Percentiles rank a stretch among this genome's conserved stretches.
Evolutionary conservation across 2,329 filamentous ascomycete genomes (phyloP).

Genomic region (Chalaropsis ovoidea): DNA sequence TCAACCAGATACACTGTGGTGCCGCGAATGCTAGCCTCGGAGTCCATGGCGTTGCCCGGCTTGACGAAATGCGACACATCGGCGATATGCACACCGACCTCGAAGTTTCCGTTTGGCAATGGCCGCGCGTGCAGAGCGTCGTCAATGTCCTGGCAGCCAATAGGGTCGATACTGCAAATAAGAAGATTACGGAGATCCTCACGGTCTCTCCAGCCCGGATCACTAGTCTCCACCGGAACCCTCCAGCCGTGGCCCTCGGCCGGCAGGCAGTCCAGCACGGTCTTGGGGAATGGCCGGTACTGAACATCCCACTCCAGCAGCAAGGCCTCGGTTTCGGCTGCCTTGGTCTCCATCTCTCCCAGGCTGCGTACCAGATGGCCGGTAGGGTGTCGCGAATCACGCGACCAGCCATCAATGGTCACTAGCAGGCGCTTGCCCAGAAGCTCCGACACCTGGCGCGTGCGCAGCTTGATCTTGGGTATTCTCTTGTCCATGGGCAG

Average conservation of each 20-base stretch:
- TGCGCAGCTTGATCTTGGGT: constrained; percentile 88
- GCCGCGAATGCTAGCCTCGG: constrained; percentile 83
- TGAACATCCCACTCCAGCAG: constrained; percentile 95
- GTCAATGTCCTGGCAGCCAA: constrained; percentile 95
- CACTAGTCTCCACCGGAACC: constrained; percentile 66
- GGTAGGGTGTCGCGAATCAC: constrained; percentile 81
- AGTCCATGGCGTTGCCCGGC: constrained; percentile 93
- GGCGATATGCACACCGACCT: constrained; percentile 96
- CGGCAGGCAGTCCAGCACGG: constrained; percentile 86
- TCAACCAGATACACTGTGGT: constrained; percentile 97
- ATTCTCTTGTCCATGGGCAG: constrained; percentile 97
- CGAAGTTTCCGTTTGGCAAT: constrained; percentile 84
- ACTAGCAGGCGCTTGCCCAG: constrained; percentile 85
- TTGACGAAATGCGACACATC: constrained; percentile 99
- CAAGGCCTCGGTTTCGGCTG: constrained; percentile 92
- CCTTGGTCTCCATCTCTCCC: constrained; percentile 89
- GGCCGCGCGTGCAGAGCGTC: constrained; percentile 83
- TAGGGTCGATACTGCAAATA: constrained; percentile 94
- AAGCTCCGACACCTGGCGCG: constrained; percentile 78
- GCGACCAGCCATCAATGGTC: constrained; percentile 90
- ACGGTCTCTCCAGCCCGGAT: constrained; percentile 79
- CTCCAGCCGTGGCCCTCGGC: constrained; percentile 87
- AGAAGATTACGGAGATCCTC: constrained; percentile 74
- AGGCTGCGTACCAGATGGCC: constrained; percentile 91
- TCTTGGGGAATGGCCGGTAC: constrained; percentile 92